phyloP scores from a whole-genome alignment of 2,329 filamentous ascomycete species.

The Neofusicoccum parvum region DNA sequence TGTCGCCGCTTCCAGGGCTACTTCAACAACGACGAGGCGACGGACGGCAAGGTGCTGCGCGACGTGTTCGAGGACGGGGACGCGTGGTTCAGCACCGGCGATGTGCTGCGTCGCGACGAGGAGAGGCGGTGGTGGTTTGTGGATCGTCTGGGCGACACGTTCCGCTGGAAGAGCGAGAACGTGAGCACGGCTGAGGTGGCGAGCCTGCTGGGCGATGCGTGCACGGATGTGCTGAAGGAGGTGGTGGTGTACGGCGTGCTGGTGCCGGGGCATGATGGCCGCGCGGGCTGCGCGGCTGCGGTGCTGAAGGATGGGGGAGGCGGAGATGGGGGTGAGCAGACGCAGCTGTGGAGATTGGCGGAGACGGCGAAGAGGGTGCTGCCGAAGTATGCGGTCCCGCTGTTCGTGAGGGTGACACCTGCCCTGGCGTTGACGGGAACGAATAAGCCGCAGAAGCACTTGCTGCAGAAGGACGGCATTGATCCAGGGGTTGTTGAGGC shows the following conservation, averaged over 20 bases:
- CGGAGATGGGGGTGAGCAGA: not conserved
- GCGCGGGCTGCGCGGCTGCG: constrained; percentile 56
- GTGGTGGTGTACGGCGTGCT: constrained; percentile 54
- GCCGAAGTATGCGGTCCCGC: constrained; percentile 73
- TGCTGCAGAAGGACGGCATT: constrained; percentile 67
- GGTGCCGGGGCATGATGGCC: constrained; percentile 52
- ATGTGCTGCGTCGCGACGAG: constrained; percentile 46
- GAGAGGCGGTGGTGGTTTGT: constrained; percentile 54
- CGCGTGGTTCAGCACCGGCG: constrained; percentile 52
- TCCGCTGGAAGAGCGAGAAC: constrained; percentile 55
- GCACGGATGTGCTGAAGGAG: constrained; percentile 43
- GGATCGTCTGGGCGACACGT: constrained; percentile 52
- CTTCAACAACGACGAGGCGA: constrained; percentile 67
- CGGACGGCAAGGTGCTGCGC: constrained; percentile 55
- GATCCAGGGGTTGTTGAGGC: constrained; percentile 55
- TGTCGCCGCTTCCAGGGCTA: constrained; percentile 64
- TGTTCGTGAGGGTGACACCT: constrained; percentile 68
- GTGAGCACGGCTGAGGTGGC: constrained; percentile 52
- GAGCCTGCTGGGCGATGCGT: constrained; percentile 38
- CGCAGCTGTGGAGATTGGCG: not conserved
- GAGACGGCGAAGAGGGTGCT: constrained; percentile 59
- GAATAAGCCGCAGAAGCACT: constrained; percentile 79
- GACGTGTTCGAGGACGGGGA: constrained; percentile 53
- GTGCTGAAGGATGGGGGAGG: not conserved
- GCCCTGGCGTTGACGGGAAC: constrained; percentile 67